A percentile compares a stretch with the other conserved stretches of the same genome.
Evolutionary conservation across 257 asterid genomes (phyloP).

Genomic region (Sherardia arvensis): DNA sequence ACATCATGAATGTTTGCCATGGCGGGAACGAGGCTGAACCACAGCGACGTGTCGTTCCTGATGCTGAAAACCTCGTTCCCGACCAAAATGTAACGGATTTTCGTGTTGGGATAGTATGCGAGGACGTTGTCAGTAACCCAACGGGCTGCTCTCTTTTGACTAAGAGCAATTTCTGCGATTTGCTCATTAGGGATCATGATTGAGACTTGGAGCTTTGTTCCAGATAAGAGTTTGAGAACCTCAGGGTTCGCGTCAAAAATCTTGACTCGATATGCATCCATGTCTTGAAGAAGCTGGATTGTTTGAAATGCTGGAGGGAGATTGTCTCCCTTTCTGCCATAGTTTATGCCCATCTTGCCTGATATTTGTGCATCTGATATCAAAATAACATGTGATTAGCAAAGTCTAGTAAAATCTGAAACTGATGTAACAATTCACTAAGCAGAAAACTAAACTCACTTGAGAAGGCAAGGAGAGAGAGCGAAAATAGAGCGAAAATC

Average conservation of each 20-base stretch:
- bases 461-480: slow-evolving; percentile 29
- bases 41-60: slow-evolving; percentile 18
- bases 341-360: slow-evolving; percentile 51
- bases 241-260: slow-evolving; percentile 63
- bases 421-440: neutral
- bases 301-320: slow-evolving; percentile 49
- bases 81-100: slow-evolving; percentile 47
- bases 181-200: slow-evolving; percentile 54
- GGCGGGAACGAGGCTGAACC: slow-evolving; percentile 68
- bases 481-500: slow-evolving; percentile 21
- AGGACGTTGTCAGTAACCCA: slow-evolving; percentile 58
- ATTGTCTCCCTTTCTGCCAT: slow-evolving; percentile 48
- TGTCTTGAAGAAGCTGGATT: slow-evolving; percentile 31
- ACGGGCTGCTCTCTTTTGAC: slow-evolving; percentile 30
- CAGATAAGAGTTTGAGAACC: slow-evolving; percentile 50
- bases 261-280: slow-evolving; percentile 41
- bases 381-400: neutral
- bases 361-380: slow-evolving; percentile 28
- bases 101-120: slow-evolving; percentile 43
- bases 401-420: neutral
- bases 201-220: slow-evolving; percentile 44
- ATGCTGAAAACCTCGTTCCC: slow-evolving; percentile 61
- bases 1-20: slow-evolving; percentile 42
- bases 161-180: slow-evolving; percentile 34
- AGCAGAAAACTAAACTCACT: slow-evolving; percentile 24